A percentile compares a stretch with the other conserved stretches of the same genome.
These are phyloP conservation scores for Phytophthora quininea DNA, from an alignment of 352 stramenopile genomes.

Conservation along the genomic window DNA sequence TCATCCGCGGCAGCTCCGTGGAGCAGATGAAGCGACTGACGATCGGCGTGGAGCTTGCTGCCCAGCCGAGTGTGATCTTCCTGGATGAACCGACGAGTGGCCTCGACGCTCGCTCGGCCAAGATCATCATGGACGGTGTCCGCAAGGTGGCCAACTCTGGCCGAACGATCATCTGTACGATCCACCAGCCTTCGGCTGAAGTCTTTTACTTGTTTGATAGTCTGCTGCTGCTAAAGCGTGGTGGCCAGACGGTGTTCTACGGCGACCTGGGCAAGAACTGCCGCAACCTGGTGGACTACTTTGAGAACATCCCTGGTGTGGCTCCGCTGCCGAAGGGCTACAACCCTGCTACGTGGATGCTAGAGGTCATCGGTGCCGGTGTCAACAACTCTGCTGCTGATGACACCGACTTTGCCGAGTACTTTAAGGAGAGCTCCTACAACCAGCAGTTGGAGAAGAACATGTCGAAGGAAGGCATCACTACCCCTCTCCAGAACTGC, in stretches of 20 bases:
- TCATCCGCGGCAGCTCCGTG: slow-evolving; percentile 2
- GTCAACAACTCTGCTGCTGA: slow-evolving; percentile 8
- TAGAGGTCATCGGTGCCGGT: slow-evolving; percentile 42
- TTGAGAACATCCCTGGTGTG: slow-evolving; percentile 21
- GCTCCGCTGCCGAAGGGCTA: slow-evolving; percentile 41
- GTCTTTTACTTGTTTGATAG: slow-evolving; percentile 82
- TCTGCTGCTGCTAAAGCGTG: slow-evolving; percentile 61
- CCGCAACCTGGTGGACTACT: slow-evolving; percentile 35
- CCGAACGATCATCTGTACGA: slow-evolving; percentile 72
- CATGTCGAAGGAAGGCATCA: slow-evolving; percentile 15
- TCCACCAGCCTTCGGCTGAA: slow-evolving; percentile 83
- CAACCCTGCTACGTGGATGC: slow-evolving; percentile 17
- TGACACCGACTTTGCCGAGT: slow-evolving; percentile 4
- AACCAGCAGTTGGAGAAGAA: slow-evolving; percentile 3
- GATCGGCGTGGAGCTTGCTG: slow-evolving; percentile 3
- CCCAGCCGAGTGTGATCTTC: slow-evolving; percentile 2
- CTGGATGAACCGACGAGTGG: slow-evolving; percentile 3
- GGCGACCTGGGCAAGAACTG: slow-evolving; percentile 35
- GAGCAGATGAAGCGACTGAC: slow-evolving; percentile 4
- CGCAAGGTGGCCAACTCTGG: slow-evolving; percentile 1
- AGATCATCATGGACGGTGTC: slow-evolving; percentile 3
- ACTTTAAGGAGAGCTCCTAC: background rate
- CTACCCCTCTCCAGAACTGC: slow-evolving; percentile 7
- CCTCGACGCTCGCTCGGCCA: background rate
- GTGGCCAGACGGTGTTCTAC: slow-evolving; percentile 38